These are phyloP conservation scores for Phytophthora hibernalis DNA, from an alignment of 352 stramenopile genomes.

Conservation along the genomic window DNA sequence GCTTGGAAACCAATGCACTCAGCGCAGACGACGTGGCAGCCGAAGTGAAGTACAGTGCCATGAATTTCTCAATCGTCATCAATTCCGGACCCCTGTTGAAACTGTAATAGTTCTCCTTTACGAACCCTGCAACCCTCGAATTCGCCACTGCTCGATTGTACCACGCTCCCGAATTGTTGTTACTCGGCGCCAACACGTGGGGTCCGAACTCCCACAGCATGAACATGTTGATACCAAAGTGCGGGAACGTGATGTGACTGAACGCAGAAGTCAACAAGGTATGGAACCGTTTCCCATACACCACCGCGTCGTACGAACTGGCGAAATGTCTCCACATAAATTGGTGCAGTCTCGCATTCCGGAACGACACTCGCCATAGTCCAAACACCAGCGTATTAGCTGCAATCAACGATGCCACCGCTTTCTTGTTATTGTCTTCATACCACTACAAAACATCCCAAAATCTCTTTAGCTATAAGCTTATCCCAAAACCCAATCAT, in stretches of 20 bases:
- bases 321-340: slow-evolving; percentile 89
- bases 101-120: slow-evolving; percentile 38
- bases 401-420: slow-evolving; percentile 68
- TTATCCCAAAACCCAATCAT: background rate
- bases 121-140: slow-evolving; percentile 54
- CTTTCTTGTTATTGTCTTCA: slow-evolving; percentile 70
- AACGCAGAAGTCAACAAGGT: slow-evolving; percentile 84
- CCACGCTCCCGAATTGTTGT: slow-evolving; percentile 51
- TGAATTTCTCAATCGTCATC: slow-evolving; percentile 69
- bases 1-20: slow-evolving; percentile 70
- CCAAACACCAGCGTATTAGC: slow-evolving; percentile 76
- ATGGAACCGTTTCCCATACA: slow-evolving; percentile 68
- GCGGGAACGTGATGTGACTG: slow-evolving; percentile 83
- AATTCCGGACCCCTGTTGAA: slow-evolving; percentile 41
- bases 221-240: slow-evolving; percentile 90
- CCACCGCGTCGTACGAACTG: slow-evolving; percentile 81
- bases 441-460: slow-evolving; percentile 40
- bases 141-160: slow-evolving; percentile 59
- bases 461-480: background rate
- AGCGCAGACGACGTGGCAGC: slow-evolving; percentile 72
- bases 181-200: slow-evolving; percentile 65
- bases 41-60: slow-evolving; percentile 76
- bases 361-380: slow-evolving; percentile 74
- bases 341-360: slow-evolving; percentile 49
- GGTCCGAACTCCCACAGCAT: slow-evolving; percentile 90